Percentiles rank a stretch among this genome's conserved stretches.
Evolutionary conservation across 2,329 filamentous ascomycete species (phyloP).

Genomic region (Hymenoscyphus repandus): DNA sequence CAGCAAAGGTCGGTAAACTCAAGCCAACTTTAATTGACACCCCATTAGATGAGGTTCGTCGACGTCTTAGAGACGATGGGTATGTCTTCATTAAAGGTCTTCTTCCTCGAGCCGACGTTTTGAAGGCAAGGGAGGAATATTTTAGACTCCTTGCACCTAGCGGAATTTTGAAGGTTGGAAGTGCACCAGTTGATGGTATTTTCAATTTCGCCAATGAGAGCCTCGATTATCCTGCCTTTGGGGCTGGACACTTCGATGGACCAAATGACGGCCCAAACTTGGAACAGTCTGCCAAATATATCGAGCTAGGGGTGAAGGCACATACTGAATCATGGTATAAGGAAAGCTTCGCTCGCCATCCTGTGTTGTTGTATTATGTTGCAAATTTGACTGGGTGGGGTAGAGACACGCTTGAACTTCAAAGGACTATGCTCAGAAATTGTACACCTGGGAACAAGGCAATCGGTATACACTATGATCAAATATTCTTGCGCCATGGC

Average conservation of each 20-base stretch:
- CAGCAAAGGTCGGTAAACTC: too few species aligned
- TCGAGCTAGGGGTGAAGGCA: constrained; percentile 47
- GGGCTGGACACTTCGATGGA: constrained; percentile 41
- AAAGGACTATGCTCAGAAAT: constrained; percentile 41
- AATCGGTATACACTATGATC: constrained; percentile 49
- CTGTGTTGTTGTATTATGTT: constrained; percentile 43
- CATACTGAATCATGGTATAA: constrained; percentile 49
- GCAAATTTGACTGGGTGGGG: constrained; percentile 50
- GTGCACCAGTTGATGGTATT: constrained; percentile 46
- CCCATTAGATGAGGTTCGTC: constrained; percentile 43
- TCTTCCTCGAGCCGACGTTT: constrained; percentile 47
- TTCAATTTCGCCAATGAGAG: too few species aligned
- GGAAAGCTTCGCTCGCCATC: constrained; percentile 41
- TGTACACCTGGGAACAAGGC: constrained; percentile 45
- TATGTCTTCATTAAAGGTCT: constrained; percentile 52
- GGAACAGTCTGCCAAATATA: constrained; percentile 32
- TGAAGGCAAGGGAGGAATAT: constrained; percentile 46
- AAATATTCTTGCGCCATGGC: constrained; percentile 46
- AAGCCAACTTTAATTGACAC: constrained; percentile 8
- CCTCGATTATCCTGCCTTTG: constrained; percentile 48
- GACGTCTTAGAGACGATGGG: constrained; percentile 43
- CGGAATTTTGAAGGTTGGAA: constrained; percentile 50
- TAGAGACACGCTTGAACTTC: constrained; percentile 47
- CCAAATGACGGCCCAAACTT: constrained; percentile 37
- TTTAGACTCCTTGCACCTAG: constrained; percentile 49